Conservation (phyloP, 179 eudicot species). For the Heliamphora pulchella region DNA sequence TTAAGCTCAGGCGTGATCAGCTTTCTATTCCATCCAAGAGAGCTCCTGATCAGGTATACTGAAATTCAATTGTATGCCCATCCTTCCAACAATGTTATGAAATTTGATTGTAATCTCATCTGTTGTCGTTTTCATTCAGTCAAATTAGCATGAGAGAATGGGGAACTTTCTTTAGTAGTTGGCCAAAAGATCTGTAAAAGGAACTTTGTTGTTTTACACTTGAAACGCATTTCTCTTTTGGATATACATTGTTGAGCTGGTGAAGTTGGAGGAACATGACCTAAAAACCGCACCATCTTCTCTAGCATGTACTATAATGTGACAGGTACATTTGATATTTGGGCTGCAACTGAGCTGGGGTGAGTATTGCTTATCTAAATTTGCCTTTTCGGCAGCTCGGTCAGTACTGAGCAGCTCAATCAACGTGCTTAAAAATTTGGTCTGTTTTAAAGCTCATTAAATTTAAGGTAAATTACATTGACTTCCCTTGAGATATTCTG, state of each 20-base stretch:
- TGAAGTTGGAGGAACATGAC: neutral
- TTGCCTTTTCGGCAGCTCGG: neutral
- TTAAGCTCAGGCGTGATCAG: conserved; percentile 59
- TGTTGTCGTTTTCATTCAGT: conserved; percentile 1
- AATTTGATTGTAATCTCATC: neutral
- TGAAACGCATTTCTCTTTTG: neutral
- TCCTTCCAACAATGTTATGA: neutral
- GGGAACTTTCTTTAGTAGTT: neutral
- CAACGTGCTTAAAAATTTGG: neutral
- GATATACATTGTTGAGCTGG: neutral
- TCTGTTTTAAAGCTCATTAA: neutral
- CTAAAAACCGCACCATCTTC: neutral
- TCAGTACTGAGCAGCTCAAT: neutral
- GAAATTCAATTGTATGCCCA: neutral
- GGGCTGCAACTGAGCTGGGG: neutral
- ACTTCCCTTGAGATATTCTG: too few species aligned
- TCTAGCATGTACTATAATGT: neutral
- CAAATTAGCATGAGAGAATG: neutral
- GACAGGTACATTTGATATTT: neutral
- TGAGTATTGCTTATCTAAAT: conserved; percentile 8
- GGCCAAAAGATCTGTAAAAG: conserved; percentile 6
- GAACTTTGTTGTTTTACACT: neutral
- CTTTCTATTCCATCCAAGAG: conserved; percentile 60
- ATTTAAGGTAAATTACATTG: too few species aligned
- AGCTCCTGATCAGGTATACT: conserved; percentile 80